Conservation (phyloP, 139 green algal species). For the Bryopsis sp. region DNA sequence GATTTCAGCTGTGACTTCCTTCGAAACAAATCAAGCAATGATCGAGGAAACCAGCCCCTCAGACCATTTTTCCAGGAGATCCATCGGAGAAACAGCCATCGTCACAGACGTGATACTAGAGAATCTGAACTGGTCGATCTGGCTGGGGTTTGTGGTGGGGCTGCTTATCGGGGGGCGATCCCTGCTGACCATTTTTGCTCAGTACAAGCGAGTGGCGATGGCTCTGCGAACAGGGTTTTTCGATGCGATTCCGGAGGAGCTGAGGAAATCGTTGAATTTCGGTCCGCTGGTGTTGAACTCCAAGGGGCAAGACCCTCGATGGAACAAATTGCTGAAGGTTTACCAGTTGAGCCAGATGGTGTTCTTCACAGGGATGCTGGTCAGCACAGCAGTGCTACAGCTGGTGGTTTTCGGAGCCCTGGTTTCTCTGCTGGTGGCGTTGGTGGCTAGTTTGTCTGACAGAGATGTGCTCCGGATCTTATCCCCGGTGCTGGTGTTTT, state of each 20-base stretch:
- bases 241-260: neutral
- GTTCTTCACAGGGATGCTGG: constrained; percentile 17
- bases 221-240: constrained; percentile 9
- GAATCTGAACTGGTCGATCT: neutral
- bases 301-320: neutral
- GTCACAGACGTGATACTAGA: neutral
- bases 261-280: no score
- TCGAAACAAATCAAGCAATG: no score
- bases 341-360: constrained; percentile 11
- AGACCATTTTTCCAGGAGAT: no score
- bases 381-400: constrained; percentile 13
- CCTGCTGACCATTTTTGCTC: neutral
- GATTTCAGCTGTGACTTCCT: no score
- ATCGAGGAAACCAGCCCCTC: no score
- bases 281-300: no score
- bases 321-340: neutral
- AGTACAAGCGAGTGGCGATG: constrained; percentile 7
- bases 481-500: neutral
- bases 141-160: neutral
- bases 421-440: neutral
- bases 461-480: neutral
- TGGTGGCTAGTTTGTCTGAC: constrained; percentile 3
- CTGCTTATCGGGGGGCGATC: neutral
- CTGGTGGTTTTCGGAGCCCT: constrained; percentile 13
- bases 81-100: neutral